A percentile compares a stretch with the other conserved stretches of the same genome.
Evolutionary conservation across 2,329 filamentous ascomycete genomes (phyloP).

Genomic region (Alternaria triticimaculans): DNA sequence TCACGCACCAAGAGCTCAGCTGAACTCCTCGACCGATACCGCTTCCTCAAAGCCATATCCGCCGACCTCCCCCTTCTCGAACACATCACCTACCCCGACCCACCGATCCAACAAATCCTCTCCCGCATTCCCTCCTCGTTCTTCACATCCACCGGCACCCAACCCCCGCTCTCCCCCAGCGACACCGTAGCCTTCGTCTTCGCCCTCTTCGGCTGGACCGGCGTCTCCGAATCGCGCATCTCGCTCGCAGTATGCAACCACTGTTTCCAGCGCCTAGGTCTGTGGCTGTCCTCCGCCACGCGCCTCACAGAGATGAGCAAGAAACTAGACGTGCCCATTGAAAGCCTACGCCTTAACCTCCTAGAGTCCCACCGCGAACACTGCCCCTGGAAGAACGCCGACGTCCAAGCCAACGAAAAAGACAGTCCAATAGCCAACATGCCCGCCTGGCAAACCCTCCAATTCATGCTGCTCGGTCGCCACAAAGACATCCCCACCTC

Average conservation of each 20-base stretch:
- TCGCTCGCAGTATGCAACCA: constrained; percentile 81
- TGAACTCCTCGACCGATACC: constrained; percentile 51
- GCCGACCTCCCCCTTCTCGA: constrained; percentile 41
- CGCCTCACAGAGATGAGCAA: constrained; percentile 43
- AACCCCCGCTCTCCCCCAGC: constrained; percentile 25
- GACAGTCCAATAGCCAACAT: constrained; percentile 42
- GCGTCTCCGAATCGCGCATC: constrained; percentile 65
- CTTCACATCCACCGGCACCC: constrained; percentile 19
- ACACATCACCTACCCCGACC: constrained; percentile 43
- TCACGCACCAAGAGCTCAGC: constrained; percentile 46
- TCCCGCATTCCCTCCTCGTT: constrained; percentile 36
- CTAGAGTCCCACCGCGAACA: constrained; percentile 50
- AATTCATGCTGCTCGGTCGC: constrained; percentile 40
- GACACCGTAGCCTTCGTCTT: constrained; percentile 41
- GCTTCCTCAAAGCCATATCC: constrained; percentile 45
- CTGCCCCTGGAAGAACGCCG: constrained; percentile 50
- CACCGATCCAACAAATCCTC: constrained; percentile 33
- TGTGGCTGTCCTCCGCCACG: constrained; percentile 79
- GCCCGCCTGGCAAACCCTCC: constrained; percentile 45
- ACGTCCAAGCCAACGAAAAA: constrained; percentile 39
- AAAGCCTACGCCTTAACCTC: constrained; percentile 44
- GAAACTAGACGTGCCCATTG: constrained; percentile 40
- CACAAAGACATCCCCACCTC: constrained; percentile 11
- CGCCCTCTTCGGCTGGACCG: constrained; percentile 58
- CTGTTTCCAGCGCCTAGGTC: constrained; percentile 84